phyloP scores from a whole-genome alignment of 768 basidiomycete species.

The Sarcodon aspratus region DNA sequence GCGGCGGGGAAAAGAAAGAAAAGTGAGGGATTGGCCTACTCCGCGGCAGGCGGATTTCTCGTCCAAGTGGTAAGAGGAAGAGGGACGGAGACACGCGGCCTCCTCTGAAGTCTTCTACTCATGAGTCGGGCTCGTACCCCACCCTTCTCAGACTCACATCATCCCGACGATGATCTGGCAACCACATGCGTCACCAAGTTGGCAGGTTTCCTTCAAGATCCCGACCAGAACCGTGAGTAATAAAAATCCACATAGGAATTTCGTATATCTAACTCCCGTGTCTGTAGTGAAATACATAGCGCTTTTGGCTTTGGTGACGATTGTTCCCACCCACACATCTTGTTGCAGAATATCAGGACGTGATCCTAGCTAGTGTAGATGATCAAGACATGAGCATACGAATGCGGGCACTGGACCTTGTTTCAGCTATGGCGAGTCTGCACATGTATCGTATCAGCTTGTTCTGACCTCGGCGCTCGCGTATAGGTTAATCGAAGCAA shows the following conservation, averaged over 20 bases:
- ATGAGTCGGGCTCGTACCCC: too few species aligned
- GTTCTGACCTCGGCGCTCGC: neutral
- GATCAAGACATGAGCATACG: slow-evolving; percentile 94
- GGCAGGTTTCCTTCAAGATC: slow-evolving; percentile 81
- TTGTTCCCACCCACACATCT: slow-evolving; percentile 84
- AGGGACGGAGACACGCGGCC: too few species aligned
- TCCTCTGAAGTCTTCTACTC: too few species aligned
- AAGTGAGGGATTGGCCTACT: too few species aligned
- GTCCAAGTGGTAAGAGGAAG: too few species aligned
- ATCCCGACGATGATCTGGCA: slow-evolving; percentile 71
- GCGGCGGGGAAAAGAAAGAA: too few species aligned
- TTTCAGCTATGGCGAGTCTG: slow-evolving; percentile 76
- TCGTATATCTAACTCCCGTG: neutral
- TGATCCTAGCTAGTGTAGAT: slow-evolving; percentile 79
- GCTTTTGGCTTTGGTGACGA: slow-evolving; percentile 88
- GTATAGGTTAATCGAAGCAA: slow-evolving; percentile 74
- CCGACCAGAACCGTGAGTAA: slow-evolving; percentile 86
- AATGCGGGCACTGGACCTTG: slow-evolving; percentile 88
- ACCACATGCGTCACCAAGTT: slow-evolving; percentile 87
- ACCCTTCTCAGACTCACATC: too few species aligned
- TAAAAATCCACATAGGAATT: slow-evolving; percentile 4
- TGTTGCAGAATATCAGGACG: slow-evolving; percentile 85
- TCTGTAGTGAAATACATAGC: slow-evolving; percentile 93
- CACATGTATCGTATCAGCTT: neutral
- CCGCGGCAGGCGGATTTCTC: too few species aligned